Evolutionary conservation across 805 yeast species (phyloP).

Genomic region (Schwanniomyces polymorphus): DNA sequence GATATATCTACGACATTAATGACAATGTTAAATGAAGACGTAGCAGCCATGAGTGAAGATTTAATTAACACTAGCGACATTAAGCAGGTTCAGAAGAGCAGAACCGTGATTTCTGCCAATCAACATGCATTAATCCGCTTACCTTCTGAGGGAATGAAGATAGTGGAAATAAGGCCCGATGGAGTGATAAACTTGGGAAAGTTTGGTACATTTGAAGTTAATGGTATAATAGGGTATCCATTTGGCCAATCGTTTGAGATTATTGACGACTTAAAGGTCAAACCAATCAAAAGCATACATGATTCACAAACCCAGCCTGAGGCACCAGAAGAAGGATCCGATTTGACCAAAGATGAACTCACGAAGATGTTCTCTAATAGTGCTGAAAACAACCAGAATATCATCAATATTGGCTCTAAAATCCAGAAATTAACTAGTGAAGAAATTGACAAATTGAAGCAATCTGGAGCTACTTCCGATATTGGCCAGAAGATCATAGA

Average conservation of each 20-base stretch:
- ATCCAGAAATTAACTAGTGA: conserved; percentile 72
- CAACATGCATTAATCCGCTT: conserved; percentile 66
- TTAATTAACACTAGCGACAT: neutral
- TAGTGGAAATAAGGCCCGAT: conserved; percentile 64
- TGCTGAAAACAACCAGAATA: conserved; percentile 64
- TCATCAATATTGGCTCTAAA: conserved; percentile 65
- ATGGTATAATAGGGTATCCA: conserved; percentile 74
- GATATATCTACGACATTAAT: neutral
- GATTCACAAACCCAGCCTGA: conserved; percentile 22
- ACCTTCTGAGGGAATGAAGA: conserved; percentile 79
- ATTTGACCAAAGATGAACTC: conserved; percentile 38
- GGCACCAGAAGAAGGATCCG: conserved; percentile 32
- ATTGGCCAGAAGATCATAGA: conserved; percentile 79
- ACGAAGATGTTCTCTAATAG: conserved; percentile 39
- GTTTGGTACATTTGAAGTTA: conserved; percentile 81
- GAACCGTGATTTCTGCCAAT: conserved; percentile 40
- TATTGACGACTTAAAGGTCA: conserved; percentile 50
- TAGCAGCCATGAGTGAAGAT: neutral
- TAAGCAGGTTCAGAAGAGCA: conserved; percentile 14
- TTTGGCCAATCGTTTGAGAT: conserved; percentile 92
- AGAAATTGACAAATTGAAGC: conserved; percentile 85
- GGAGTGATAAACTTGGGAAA: conserved; percentile 78
- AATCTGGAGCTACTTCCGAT: conserved; percentile 58
- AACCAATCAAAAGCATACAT: conserved; percentile 45
- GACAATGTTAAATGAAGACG: neutral